Conservation (phyloP, 768 basidiomycete genomes). For the Amanita rubescens region DNA sequence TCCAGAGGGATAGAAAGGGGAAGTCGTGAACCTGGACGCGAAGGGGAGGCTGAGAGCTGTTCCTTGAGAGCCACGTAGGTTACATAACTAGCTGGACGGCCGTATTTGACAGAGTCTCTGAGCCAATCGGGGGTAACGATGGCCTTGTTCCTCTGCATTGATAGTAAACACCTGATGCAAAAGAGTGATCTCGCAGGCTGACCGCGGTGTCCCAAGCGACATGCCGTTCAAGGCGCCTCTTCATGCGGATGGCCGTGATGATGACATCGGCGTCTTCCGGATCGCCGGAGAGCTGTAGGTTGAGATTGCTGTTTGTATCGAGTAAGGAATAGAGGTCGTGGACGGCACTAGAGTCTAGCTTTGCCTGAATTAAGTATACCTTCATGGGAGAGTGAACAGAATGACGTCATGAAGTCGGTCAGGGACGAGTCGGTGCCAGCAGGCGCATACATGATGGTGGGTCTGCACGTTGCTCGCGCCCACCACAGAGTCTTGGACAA, state of each 20-base stretch:
- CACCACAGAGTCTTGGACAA: too few relatives aligned
- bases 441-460: too few relatives aligned
- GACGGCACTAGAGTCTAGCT: conserved; percentile 25
- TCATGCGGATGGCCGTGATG: conserved; percentile 60
- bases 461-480: too few relatives aligned
- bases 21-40: too few relatives aligned
- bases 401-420: background rate
- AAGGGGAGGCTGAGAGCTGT: too few relatives aligned
- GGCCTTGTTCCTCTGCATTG: conserved; percentile 58
- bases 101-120: conserved; percentile 41
- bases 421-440: background rate
- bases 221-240: conserved; percentile 63
- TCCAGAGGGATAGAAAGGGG: conserved; percentile 27
- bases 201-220: too few relatives aligned
- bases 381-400: conserved; percentile 10
- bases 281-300: conserved; percentile 30
- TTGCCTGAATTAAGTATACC: conserved; percentile 32
- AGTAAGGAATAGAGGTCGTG: conserved; percentile 29
- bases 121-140: conserved; percentile 74
- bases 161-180: too few relatives aligned
- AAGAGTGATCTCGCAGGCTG: too few relatives aligned
- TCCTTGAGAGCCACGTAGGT: conserved; percentile 51
- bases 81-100: conserved; percentile 39
- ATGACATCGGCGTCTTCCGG: conserved; percentile 52
- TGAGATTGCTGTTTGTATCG: conserved; percentile 14